Evolutionary conservation across 768 basidiomycete genomes (phyloP).

Genomic region (Sarcodon aspratus): DNA sequence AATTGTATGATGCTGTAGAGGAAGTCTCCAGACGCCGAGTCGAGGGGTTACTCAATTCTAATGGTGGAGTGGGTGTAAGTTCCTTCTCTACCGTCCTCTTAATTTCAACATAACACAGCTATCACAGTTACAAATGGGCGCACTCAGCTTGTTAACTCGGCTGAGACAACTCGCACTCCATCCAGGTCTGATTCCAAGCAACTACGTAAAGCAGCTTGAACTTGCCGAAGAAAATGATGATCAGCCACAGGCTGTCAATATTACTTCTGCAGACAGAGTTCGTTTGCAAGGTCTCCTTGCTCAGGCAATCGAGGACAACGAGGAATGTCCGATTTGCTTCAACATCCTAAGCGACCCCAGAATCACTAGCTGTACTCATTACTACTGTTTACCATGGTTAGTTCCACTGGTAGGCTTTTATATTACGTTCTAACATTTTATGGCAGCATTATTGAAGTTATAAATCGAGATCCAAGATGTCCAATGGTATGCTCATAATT

Average conservation of each 20-base stretch:
- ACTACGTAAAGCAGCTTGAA: slow-evolving; percentile 58
- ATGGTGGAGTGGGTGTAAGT: slow-evolving; percentile 11
- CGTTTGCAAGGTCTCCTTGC: slow-evolving; percentile 48
- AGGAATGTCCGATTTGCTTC: slow-evolving; percentile 79
- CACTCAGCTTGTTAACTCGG: slow-evolving; percentile 77
- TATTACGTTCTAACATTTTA: not conserved
- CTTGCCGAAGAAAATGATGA: slow-evolving; percentile 21
- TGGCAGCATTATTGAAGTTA: slow-evolving; percentile 55
- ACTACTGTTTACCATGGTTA: slow-evolving; percentile 64
- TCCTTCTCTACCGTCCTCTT: slow-evolving; percentile 5
- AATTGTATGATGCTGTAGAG: slow-evolving; percentile 63
- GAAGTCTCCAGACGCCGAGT: slow-evolving; percentile 50
- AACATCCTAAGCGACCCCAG: slow-evolving; percentile 46
- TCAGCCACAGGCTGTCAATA: slow-evolving; percentile 15
- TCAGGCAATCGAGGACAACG: slow-evolving; percentile 66
- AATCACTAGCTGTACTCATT: slow-evolving; percentile 65
- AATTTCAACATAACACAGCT: slow-evolving; percentile 2
- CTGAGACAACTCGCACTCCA: slow-evolving; percentile 77
- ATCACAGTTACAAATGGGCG: slow-evolving; percentile 50
- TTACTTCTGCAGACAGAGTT: slow-evolving; percentile 38
- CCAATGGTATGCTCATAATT: slow-evolving; percentile 47
- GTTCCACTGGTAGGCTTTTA: slow-evolving; percentile 4
- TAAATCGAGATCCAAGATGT: slow-evolving; percentile 63
- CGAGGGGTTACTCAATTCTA: slow-evolving; percentile 34
- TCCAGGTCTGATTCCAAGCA: slow-evolving; percentile 58